A percentile compares a stretch with the other conserved stretches of the same genome.
Conservation (phyloP, 257 asterid genomes). For the Solanum neorickii region DNA sequence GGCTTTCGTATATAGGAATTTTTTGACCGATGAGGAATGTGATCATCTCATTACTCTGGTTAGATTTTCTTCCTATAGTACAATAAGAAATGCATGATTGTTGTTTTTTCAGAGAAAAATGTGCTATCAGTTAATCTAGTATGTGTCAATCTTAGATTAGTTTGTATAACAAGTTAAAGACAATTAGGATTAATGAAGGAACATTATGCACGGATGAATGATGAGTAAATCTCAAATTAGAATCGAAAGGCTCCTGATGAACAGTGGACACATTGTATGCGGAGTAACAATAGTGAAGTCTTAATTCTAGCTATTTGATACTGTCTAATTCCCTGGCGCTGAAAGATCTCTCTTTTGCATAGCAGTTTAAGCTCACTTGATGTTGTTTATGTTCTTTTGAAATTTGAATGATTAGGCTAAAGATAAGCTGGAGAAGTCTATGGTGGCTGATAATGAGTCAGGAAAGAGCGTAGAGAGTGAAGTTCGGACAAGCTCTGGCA, state of each 20-base stretch:
- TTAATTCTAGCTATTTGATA: neutral
- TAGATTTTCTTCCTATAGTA: neutral
- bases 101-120: neutral
- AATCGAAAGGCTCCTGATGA: neutral
- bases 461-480: constrained; percentile 91
- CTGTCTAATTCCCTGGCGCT: neutral
- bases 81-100: neutral
- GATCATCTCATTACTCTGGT: constrained; percentile 80
- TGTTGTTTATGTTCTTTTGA: neutral
- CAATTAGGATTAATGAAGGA: neutral
- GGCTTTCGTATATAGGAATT: constrained; percentile 68
- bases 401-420: constrained; percentile 53
- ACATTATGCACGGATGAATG: neutral
- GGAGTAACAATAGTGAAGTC: neutral
- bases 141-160: neutral
- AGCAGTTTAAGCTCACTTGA: neutral
- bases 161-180: neutral
- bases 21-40: constrained; percentile 68
- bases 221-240: neutral
- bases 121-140: neutral
- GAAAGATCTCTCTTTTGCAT: neutral
- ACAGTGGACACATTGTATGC: neutral
- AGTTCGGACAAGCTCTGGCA: constrained; percentile 96
- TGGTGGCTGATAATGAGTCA: constrained; percentile 94
- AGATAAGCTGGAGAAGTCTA: constrained; percentile 86